These are phyloP conservation scores for Peronospora belbahrii DNA, from an alignment of 352 stramenopile species.

Conservation along the genomic window DNA sequence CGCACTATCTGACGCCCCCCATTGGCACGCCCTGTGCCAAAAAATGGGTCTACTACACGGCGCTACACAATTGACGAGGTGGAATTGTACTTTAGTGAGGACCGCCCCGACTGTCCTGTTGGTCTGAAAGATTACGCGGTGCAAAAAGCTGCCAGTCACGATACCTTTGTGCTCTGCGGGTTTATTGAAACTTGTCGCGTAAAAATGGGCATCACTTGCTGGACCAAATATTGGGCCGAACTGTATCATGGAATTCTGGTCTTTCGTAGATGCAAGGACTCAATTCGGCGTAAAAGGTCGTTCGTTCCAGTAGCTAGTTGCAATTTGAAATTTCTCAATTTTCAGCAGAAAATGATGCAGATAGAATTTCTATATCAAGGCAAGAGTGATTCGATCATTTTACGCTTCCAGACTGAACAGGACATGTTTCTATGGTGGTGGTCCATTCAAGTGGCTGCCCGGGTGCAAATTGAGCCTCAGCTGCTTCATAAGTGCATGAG, in stretches of 20 bases:
- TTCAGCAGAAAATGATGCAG: constrained; percentile 43
- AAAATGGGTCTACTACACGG: constrained; percentile 38
- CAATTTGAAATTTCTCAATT: constrained; percentile 41
- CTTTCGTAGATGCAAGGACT: constrained; percentile 45
- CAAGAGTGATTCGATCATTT: constrained; percentile 26
- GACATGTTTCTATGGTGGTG: constrained; percentile 79
- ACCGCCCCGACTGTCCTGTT: constrained; percentile 30
- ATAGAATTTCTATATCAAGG: constrained; percentile 56
- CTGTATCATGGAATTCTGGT: constrained; percentile 64
- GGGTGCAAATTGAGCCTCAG: constrained; percentile 34
- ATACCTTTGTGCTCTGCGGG: constrained; percentile 45
- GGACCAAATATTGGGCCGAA: constrained; percentile 57
- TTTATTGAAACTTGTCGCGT: constrained; percentile 37
- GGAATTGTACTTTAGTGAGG: constrained; percentile 56
- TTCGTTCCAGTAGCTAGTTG: constrained; percentile 43
- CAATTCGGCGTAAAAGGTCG: constrained; percentile 47
- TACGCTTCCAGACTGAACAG: constrained; percentile 45
- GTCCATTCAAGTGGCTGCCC: constrained; percentile 54
- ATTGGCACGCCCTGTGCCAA: constrained; percentile 27
- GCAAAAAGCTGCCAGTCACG: constrained; percentile 37
- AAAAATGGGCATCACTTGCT: constrained; percentile 37
- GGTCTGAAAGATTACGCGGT: constrained; percentile 35
- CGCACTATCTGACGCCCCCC: constrained; percentile 41
- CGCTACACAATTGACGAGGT: constrained; percentile 58
- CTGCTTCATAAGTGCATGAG: constrained; percentile 44